Conservation (phyloP, 163 green algal genomes). For the Chlorella variabilis region DNA sequence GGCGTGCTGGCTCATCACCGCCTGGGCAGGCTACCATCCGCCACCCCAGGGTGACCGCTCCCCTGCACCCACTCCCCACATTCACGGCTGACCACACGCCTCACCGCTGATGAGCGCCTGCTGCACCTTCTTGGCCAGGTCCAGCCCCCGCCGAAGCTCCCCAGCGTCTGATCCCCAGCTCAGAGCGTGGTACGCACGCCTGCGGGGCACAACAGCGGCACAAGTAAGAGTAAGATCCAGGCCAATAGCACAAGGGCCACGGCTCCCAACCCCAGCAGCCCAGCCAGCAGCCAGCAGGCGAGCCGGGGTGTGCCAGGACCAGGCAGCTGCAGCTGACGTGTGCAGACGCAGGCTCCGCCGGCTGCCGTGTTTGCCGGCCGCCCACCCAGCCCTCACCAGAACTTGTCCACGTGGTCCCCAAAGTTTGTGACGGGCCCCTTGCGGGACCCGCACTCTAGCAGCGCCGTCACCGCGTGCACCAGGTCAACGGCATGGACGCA, state of each 20-base stretch:
- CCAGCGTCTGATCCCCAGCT: conserved; percentile 44
- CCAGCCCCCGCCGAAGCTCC: conserved; percentile 57
- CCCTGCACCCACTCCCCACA: too few relatives aligned
- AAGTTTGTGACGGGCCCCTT: conserved; percentile 25
- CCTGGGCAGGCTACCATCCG: too few relatives aligned
- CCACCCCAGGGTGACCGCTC: too few relatives aligned
- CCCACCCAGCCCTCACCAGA: conserved; percentile 37
- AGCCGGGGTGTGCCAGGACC: too few relatives aligned
- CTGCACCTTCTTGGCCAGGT: conserved; percentile 65
- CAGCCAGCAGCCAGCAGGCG: too few relatives aligned
- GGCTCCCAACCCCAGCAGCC: too few relatives aligned
- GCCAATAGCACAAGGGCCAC: too few relatives aligned
- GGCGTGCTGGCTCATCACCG: background rate
- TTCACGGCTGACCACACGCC: too few relatives aligned
- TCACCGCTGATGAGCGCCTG: conserved; percentile 49
- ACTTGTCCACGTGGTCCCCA: conserved; percentile 43
- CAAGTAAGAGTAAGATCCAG: too few relatives aligned
- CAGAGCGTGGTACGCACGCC: conserved; percentile 56
- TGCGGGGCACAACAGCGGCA: conserved; percentile 7
- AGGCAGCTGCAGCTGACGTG: too few relatives aligned
- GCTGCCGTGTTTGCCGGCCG: too few relatives aligned
- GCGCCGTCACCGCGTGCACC: conserved; percentile 61
- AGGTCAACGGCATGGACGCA: conserved; percentile 60
- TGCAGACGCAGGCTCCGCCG: too few relatives aligned
- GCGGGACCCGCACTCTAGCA: conserved; percentile 52